phyloP scores from a whole-genome alignment of 2,329 filamentous ascomycete genomes.

The Elsinoe fawcettii region DNA sequence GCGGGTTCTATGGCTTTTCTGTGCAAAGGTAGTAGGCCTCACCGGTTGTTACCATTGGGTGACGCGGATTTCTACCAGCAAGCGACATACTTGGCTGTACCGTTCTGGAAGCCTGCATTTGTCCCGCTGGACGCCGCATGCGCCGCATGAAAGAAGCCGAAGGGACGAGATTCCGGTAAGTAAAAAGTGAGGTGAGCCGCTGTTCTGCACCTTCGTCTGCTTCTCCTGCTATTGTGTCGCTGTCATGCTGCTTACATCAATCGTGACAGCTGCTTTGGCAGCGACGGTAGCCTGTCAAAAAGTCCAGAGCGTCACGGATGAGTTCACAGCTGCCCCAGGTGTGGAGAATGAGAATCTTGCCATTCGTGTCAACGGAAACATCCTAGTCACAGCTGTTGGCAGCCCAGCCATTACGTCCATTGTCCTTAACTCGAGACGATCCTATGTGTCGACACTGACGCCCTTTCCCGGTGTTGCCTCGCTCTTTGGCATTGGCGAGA shows the following conservation, averaged over 20 bases:
- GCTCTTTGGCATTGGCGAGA: slow-evolving; percentile 5
- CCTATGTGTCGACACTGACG: neutral
- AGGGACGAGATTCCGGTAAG: neutral
- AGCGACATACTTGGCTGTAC: neutral
- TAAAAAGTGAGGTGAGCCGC: neutral
- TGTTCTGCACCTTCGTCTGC: neutral
- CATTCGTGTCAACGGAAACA: neutral
- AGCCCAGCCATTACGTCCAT: neutral
- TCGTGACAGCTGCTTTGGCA: neutral
- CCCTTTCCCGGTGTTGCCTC: neutral
- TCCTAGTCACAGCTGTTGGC: neutral
- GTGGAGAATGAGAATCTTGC: neutral
- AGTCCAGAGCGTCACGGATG: neutral
- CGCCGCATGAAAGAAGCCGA: neutral
- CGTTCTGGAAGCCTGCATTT: neutral
- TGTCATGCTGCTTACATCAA: neutral
- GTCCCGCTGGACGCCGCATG: neutral
- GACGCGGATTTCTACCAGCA: neutral
- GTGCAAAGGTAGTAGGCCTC: no score
- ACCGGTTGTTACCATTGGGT: neutral
- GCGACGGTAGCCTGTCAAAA: neutral
- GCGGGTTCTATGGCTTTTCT: slow-evolving; percentile 1
- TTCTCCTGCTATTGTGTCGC: neutral
- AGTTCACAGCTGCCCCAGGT: neutral
- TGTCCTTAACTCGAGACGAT: neutral